phyloP scores from a whole-genome alignment of 148 eudicot genomes.

The Diospyros lotus region DNA sequence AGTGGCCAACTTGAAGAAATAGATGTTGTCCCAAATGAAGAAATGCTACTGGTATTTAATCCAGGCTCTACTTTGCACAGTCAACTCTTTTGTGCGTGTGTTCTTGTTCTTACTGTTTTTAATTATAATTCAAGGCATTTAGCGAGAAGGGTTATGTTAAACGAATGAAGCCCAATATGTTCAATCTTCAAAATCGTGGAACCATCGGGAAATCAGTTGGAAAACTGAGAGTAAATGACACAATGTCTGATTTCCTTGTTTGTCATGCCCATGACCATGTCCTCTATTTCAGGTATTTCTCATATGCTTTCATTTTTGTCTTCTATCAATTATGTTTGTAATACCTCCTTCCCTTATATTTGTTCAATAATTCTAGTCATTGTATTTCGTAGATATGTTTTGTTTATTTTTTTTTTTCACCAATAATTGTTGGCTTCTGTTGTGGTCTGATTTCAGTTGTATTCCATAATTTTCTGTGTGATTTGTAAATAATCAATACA shows the following conservation, averaged over 20 bases:
- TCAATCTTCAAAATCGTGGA: conserved; percentile 84
- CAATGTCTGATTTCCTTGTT: conserved; percentile 92
- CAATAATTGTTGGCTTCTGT: neutral
- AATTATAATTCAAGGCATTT: conserved; percentile 52
- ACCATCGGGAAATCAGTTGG: conserved; percentile 98
- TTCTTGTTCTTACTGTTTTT: neutral
- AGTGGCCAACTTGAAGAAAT: conserved; percentile 83
- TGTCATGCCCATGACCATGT: conserved; percentile 90
- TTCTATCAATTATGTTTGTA: neutral
- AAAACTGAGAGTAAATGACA: conserved; percentile 83
- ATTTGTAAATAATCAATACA: too few species aligned
- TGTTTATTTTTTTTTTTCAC: neutral
- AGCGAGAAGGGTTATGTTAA: conserved; percentile 98
- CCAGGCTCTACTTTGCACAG: neutral
- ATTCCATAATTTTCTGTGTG: too few species aligned
- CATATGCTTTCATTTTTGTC: neutral
- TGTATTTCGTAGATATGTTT: too few species aligned
- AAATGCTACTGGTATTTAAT: conserved; percentile 72
- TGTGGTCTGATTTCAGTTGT: too few species aligned
- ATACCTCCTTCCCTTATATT: too few species aligned
- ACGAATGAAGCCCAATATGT: conserved; percentile 87
- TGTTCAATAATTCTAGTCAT: too few species aligned
- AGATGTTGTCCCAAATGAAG: conserved; percentile 95
- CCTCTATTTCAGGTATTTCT: conserved; percentile 79
- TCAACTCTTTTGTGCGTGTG: neutral